Percentiles rank a stretch among this genome's conserved stretches.
Conservation (phyloP, 208 protist species). For the Leishmania aethiopica region DNA sequence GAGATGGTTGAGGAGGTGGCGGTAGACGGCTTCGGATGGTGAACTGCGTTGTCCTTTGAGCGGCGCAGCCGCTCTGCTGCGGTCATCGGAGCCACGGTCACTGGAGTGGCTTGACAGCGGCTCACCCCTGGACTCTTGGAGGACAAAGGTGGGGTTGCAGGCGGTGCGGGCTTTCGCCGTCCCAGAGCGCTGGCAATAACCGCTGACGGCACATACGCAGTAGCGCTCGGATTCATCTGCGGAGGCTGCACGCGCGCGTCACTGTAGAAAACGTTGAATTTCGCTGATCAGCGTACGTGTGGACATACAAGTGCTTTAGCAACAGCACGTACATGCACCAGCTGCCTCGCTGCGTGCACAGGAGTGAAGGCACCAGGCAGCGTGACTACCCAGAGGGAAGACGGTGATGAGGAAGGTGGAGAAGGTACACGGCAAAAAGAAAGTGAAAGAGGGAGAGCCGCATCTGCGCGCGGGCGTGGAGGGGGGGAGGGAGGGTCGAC, state of each 20-base stretch:
- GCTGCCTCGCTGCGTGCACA: neutral
- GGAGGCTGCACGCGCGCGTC: no score
- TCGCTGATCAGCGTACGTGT: neutral
- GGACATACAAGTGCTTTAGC: neutral
- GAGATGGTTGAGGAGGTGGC: neutral
- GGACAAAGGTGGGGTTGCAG: slow-evolving; percentile 4
- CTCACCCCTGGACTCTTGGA: neutral
- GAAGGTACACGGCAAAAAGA: neutral
- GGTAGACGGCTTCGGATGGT: neutral
- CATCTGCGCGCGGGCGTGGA: no score
- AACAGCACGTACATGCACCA: neutral
- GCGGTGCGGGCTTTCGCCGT: slow-evolving; percentile 7
- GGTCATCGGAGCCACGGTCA: slow-evolving; percentile 12
- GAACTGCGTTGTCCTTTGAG: neutral
- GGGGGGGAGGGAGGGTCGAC: neutral
- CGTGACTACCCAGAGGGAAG: neutral
- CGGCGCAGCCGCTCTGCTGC: slow-evolving; percentile 39
- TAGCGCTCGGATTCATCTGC: slow-evolving; percentile 42
- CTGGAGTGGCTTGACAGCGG: neutral
- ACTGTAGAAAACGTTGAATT: neutral
- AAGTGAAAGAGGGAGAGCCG: neutral
- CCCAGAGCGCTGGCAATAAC: slow-evolving; percentile 7
- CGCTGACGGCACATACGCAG: slow-evolving; percentile 44
- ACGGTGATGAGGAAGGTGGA: no score
- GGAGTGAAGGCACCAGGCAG: neutral